Percentiles rank a stretch among this genome's conserved stretches.
These are phyloP conservation scores for Cladosporium sphaerospermum DNA, from an alignment of 2,329 filamentous ascomycete species.

Conservation along the genomic window DNA sequence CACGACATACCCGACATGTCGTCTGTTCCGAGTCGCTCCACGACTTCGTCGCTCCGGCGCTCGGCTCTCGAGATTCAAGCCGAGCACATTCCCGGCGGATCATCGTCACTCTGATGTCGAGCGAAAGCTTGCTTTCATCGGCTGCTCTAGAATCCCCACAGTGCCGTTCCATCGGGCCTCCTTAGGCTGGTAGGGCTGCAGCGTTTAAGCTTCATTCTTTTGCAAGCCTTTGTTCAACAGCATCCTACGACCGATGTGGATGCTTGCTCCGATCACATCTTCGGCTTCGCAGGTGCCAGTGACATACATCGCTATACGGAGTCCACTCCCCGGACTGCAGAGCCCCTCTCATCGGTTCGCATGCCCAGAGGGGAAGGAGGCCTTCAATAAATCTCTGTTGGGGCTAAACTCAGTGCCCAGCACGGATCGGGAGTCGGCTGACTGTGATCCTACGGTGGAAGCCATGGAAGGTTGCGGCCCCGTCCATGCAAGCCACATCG, in stretches of 20 bases:
- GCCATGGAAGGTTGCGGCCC: neutral
- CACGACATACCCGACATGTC: no score
- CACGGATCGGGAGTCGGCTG: neutral
- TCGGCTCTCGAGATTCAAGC: neutral
- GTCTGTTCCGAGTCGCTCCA: no score
- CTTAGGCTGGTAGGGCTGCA: neutral
- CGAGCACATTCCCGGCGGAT: neutral
- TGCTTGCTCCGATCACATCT: neutral
- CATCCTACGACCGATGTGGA: neutral
- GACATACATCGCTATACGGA: neutral
- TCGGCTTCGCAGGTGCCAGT: neutral
- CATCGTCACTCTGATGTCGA: neutral
- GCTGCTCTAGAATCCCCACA: conserved; percentile 7
- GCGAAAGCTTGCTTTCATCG: neutral
- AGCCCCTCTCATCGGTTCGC: neutral
- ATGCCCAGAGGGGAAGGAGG: neutral
- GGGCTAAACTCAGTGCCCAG: neutral
- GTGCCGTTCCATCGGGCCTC: neutral
- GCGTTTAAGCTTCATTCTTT: neutral
- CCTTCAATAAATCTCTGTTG: neutral
- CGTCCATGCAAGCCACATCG: conserved; percentile 2
- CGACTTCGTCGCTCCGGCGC: neutral
- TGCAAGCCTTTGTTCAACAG: conserved; percentile 4
- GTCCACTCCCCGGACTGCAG: neutral
- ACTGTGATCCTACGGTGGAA: neutral